These are phyloP conservation scores for Backusella macrospora DNA, from an alignment of 192 early-diverging fungal species.

Conservation along the genomic window DNA sequence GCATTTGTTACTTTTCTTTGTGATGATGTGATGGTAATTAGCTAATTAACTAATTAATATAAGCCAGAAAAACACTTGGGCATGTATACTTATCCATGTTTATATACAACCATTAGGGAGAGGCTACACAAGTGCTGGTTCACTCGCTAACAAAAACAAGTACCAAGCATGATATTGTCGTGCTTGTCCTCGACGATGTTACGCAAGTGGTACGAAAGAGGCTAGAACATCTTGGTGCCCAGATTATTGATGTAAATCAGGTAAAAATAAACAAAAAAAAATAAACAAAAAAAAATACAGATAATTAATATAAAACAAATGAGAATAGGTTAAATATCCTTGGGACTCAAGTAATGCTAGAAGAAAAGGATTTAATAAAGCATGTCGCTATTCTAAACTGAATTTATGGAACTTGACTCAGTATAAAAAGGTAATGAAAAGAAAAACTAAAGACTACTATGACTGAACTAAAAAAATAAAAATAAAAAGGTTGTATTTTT, in stretches of 20 bases:
- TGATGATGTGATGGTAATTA: slow-evolving; percentile 28
- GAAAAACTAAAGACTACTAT: neutral
- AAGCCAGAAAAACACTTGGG: neutral
- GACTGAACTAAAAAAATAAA: neutral
- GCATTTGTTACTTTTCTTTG: slow-evolving; percentile 27
- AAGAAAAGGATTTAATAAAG: slow-evolving; percentile 32
- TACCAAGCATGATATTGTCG: slow-evolving; percentile 23
- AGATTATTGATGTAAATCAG: slow-evolving; percentile 26
- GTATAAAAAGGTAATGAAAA: slow-evolving; percentile 25
- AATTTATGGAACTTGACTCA: slow-evolving; percentile 27
- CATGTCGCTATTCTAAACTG: slow-evolving; percentile 32
- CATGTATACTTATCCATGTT: neutral
- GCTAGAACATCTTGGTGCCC: slow-evolving; percentile 19
- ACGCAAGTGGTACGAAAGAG: neutral
- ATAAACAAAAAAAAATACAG: neutral
- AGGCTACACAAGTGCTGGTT: slow-evolving; percentile 20
- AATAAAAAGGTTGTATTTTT: slow-evolving; percentile 24
- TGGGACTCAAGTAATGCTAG: slow-evolving; percentile 7
- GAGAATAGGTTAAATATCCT: slow-evolving; percentile 15
- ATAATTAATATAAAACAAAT: neutral
- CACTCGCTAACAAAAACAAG: slow-evolving; percentile 10
- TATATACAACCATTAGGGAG: neutral
- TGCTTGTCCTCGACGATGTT: slow-evolving; percentile 22
- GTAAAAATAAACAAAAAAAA: slow-evolving; percentile 18
- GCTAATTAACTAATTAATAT: neutral